Evolutionary conservation across 2,329 filamentous ascomycete genomes (phyloP).

Genomic region (Pseudocercospora crystallina): DNA sequence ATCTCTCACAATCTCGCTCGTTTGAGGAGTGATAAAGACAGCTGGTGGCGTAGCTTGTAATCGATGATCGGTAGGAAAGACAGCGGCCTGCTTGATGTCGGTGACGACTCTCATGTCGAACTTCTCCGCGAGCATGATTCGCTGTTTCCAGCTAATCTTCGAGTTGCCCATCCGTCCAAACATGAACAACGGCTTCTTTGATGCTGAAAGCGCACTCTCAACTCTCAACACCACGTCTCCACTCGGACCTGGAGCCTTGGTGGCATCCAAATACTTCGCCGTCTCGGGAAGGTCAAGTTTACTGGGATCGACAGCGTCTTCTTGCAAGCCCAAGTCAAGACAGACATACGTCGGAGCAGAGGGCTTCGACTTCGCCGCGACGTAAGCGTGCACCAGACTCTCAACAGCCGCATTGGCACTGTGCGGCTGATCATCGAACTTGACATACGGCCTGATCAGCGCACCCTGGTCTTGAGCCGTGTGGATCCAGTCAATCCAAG

Average conservation of each 20-base stretch:
- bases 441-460: constrained; percentile 18
- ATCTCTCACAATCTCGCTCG: constrained; percentile 12
- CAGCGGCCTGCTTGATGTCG: constrained; percentile 20
- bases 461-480: constrained; percentile 22
- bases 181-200: constrained; percentile 19
- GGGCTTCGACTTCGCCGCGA: constrained; percentile 12
- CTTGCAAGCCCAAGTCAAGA: constrained; percentile 19
- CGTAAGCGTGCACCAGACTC: constrained; percentile 18
- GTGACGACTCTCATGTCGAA: constrained; percentile 20
- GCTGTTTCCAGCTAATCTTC: constrained; percentile 14
- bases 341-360: constrained; percentile 23
- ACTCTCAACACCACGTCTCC: constrained; percentile 7
- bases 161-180: constrained; percentile 15
- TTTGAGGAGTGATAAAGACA: constrained; percentile 14
- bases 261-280: constrained; percentile 10
- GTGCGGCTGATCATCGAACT: constrained; percentile 24
- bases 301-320: constrained; percentile 15
- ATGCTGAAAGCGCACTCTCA: constrained; percentile 8
- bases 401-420: constrained; percentile 15
- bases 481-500: constrained; percentile 25
- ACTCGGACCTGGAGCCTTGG: constrained; percentile 11
- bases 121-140: constrained; percentile 17
- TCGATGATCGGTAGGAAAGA: constrained; percentile 19
- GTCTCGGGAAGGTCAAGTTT: constrained; percentile 15
- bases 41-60: constrained; percentile 13